Evolutionary conservation across 192 early-diverging fungal species (phyloP), one percentile per base, ranked within the genome.

Genomic region (Physocladia obscura): DNA sequence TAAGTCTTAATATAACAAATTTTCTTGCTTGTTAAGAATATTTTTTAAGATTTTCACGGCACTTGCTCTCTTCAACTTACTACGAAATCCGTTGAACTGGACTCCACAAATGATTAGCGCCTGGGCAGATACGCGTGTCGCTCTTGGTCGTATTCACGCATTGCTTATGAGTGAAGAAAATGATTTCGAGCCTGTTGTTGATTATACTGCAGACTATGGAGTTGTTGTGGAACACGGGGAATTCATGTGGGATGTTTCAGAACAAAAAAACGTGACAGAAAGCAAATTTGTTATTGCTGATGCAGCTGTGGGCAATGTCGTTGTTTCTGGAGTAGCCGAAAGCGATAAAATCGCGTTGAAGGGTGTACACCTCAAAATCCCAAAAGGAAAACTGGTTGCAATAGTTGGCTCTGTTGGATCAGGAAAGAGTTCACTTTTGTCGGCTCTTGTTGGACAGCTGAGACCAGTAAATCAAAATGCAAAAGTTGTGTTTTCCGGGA

Each of bases 401-500:
- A 73, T 95, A 8, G 86, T 90, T 22, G 93, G 93, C 8, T 73
- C 77, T 3, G 91, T 91, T 3, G 93, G 88, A 4, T 78, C 82
- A 0, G 91, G 91, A 26, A 95, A 95, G 60, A 87, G 87, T 0
- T 86, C 91, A 4, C 72, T 95, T 24, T 74, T 95, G 0, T 81
- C 79, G 51, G 86, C 91, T 8, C 78, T 93, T 55, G 78, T 91
- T 6, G 91, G 93, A 19, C 91, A 92, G 56, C 81, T 88, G 70
- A 83, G 78, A 61, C 81, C 82, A 65, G 70, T 61, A 11, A 3
- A 82, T 89, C 67, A 78, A 72, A 32, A 55, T 21, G 90, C 89
- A 0, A 54, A 68, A 1, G 82, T 90, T 0, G 63, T 69, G 0
- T 75, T 89, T 8, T 73, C 69, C 32, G 90, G 90, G 0, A 77